Percentiles rank a stretch among this genome's conserved stretches.
Conservation (phyloP, 768 basidiomycete genomes). For the Mrakia blollopis region DNA sequence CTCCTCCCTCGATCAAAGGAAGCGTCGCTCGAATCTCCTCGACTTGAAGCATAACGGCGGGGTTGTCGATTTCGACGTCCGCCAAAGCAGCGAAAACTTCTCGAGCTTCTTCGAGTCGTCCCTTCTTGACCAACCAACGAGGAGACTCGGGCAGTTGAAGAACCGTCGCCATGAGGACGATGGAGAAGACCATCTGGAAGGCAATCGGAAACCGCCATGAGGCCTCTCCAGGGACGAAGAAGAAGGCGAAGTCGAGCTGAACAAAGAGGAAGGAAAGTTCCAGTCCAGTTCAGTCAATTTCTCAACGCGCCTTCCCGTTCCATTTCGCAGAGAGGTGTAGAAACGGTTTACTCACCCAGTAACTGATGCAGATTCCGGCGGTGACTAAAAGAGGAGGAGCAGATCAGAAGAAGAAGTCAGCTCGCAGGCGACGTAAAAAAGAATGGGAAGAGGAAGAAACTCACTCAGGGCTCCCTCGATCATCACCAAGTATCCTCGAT, state of each 20-base stretch:
- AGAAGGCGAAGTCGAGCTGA: slow-evolving; percentile 46
- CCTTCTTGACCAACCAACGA: slow-evolving; percentile 55
- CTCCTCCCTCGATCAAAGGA: slow-evolving; percentile 40
- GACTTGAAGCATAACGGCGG: slow-evolving; percentile 48
- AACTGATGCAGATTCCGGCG: slow-evolving; percentile 61
- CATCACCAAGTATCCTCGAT: slow-evolving; percentile 60
- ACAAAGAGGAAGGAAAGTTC: too few species aligned
- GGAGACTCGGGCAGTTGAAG: slow-evolving; percentile 38
- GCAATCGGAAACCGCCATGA: slow-evolving; percentile 63
- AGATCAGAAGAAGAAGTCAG: neutral
- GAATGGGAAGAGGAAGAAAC: slow-evolving; percentile 18
- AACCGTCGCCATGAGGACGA: slow-evolving; percentile 50
- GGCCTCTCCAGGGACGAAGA: slow-evolving; percentile 45
- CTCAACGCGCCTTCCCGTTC: too few species aligned
- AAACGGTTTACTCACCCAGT: slow-evolving; percentile 53
- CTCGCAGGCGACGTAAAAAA: neutral
- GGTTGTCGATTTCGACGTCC: slow-evolving; percentile 51
- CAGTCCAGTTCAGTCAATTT: too few species aligned
- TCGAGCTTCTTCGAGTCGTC: slow-evolving; percentile 55
- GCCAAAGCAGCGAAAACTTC: slow-evolving; percentile 62
- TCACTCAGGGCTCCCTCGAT: slow-evolving; percentile 53
- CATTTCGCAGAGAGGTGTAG: too few species aligned
- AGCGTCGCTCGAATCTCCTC: slow-evolving; percentile 41
- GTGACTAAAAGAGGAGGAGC: slow-evolving; percentile 46
- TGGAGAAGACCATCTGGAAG: slow-evolving; percentile 55